Base-by-base conservation (phyloP, 257 asterid species). In the Jasminum sambac region DNA sequence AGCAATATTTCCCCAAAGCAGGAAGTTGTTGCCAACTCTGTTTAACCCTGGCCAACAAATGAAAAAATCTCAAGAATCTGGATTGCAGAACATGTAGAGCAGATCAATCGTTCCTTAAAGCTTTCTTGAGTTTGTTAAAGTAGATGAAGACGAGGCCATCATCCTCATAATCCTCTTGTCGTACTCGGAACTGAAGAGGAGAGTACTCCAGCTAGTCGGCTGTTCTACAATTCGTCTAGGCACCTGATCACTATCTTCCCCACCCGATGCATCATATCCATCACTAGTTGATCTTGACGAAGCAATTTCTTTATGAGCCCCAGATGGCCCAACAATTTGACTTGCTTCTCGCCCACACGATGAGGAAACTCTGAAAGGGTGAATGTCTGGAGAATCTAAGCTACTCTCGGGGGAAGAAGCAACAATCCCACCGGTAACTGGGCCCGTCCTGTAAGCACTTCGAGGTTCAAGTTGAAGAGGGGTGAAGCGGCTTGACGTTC, bases 251-350 rank as follows among this genome's bases (percentile, higher is more conserved):
- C 99, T 95, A 72, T 95, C 99, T 79, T 95, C 99, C 3, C 99
- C 99, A 10, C 98, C 99, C 0, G 99, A 95, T 58, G 99, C 99
- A 66, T 95, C 99, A 21, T 95, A 95, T 41, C 99, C 99, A 48
- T 87, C 99, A 19, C 99, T 95, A 13, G 95, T 89, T 8, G 96
- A 91, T 82, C 99, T 84, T 3, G 97, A 89, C 40, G 91, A 68
- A 0, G 96, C 89, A 9, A 80, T 70, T 63, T 81, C 94, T 25
- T 81, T 80, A 65, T 74, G 86, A 46, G 77, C 75, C 46, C 80
- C 74, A 0, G 87, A 78, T n/a, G 79, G 78, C 63, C 92, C 89
- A 1, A 74, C 82, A 11, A 89, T 84, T 39, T 80, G 69, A 64
- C 88, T 78, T 5, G 79, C 82, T 24, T 89, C 97, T 55, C 86